Percentiles rank a stretch among this genome's conserved stretches.
These are phyloP conservation scores for Oryza meyeriana DNA, from an alignment of 176 grass and related monocot species.

Conservation along the genomic window DNA sequence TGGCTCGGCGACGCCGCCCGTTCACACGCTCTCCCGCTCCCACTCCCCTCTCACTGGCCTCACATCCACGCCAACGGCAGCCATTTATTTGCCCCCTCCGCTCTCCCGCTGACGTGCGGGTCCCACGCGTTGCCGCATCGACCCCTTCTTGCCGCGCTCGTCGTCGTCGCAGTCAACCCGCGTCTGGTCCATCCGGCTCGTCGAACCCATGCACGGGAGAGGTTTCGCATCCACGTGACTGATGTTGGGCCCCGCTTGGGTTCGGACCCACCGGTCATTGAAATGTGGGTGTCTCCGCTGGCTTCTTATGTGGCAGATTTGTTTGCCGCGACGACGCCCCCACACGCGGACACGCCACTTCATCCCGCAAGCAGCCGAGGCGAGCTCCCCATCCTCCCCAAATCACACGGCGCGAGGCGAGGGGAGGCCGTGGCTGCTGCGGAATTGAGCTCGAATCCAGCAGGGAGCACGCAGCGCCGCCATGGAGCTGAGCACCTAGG, in stretches of 20 bases:
- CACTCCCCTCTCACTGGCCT: not conserved
- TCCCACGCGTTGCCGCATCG: not conserved
- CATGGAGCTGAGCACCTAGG: constrained; percentile 30
- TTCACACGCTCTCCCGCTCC: constrained; percentile 4
- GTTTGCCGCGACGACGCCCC: not conserved
- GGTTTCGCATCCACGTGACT: not conserved
- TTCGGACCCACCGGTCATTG: constrained; percentile 23
- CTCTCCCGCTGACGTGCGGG: not conserved
- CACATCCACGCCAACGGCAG: constrained; percentile 36
- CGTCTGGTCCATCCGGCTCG: constrained; percentile 11
- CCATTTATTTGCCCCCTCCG: not conserved
- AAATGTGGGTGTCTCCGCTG: not conserved
- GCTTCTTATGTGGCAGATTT: not conserved
- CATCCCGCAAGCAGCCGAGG: constrained; percentile 22
- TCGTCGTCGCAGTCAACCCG: constrained; percentile 52
- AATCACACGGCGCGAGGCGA: constrained; percentile 22
- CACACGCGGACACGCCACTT: constrained; percentile 19
- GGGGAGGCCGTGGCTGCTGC: not conserved
- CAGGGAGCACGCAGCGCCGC: not conserved
- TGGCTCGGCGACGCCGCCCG: not conserved
- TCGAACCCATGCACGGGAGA: not conserved
- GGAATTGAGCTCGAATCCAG: constrained; percentile 8
- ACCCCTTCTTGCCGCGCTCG: constrained; percentile 19
- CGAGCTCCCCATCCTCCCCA: constrained; percentile 28
- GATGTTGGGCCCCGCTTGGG: accelerated